phyloP scores from a whole-genome alignment of 2,329 filamentous ascomycete species.

The Talaromyces funiculosus region DNA sequence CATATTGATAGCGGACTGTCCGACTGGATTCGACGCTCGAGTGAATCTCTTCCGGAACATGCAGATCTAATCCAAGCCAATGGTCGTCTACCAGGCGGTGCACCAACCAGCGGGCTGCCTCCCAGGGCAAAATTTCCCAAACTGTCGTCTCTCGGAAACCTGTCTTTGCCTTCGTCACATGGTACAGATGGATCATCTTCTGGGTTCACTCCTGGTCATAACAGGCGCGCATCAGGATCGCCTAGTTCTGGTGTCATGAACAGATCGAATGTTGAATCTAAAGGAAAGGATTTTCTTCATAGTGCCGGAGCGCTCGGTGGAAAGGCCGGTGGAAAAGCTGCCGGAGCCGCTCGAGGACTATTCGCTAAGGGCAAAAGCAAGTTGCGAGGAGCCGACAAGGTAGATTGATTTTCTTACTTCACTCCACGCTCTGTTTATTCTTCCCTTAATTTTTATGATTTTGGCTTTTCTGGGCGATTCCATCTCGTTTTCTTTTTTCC shows the following conservation, averaged over 20 bases:
- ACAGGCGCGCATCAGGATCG: conserved; percentile 31
- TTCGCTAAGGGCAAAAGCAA: conserved; percentile 88
- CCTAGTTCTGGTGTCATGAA: conserved; percentile 41
- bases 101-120: conserved; percentile 25
- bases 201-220: conserved; percentile 26
- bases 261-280: conserved; percentile 64
- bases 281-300: conserved; percentile 84
- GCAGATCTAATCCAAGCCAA: conserved; percentile 38
- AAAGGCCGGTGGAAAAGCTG: conserved; percentile 60
- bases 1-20: conserved; percentile 68
- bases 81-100: conserved; percentile 25
- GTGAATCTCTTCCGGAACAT: conserved; percentile 50
- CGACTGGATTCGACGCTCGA: conserved; percentile 50
- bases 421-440: neutral
- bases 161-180: conserved; percentile 24
- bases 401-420: conserved; percentile 59
- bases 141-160: conserved; percentile 27
- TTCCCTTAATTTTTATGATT: neutral
- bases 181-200: conserved; percentile 24
- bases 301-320: conserved; percentile 67
- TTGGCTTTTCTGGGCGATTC: neutral
- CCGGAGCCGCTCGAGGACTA: conserved; percentile 77
- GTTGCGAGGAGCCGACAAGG: conserved; percentile 69
- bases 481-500: conserved; percentile 21
- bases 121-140: conserved; percentile 40